Conservation (phyloP, 805 yeast genomes). For the Wickerhamomyces rabaulensis region DNA sequence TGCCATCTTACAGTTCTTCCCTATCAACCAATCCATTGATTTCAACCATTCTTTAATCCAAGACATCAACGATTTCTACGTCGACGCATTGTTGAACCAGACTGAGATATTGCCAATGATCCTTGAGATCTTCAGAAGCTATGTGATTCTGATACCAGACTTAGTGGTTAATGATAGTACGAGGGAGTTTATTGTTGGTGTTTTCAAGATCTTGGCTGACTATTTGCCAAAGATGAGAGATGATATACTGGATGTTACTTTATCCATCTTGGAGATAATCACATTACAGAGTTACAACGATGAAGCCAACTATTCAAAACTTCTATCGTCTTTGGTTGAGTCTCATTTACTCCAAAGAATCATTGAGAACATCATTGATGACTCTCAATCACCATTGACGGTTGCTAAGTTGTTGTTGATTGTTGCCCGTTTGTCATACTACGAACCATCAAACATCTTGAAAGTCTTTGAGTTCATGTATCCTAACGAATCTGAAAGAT, state of each 20-base stretch:
- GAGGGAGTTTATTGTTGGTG: conserved; percentile 29
- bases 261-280: conserved; percentile 49
- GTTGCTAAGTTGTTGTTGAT: conserved; percentile 30
- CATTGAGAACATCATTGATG: conserved; percentile 24
- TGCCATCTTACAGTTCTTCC: conserved; percentile 58
- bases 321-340: conserved; percentile 20
- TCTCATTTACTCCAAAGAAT: conserved; percentile 24
- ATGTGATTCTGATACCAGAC: conserved; percentile 44
- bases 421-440: conserved; percentile 31
- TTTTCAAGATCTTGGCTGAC: conserved; percentile 45
- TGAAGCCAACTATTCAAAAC: conserved; percentile 14
- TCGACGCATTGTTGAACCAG: conserved; percentile 56
- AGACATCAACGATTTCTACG: conserved; percentile 30
- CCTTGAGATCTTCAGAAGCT: conserved; percentile 57
- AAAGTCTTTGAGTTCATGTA: conserved; percentile 25
- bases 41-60: conserved; percentile 14
- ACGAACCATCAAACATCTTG: conserved; percentile 25
- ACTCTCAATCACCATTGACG: conserved; percentile 27
- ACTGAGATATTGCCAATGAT: conserved; percentile 71
- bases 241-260: conserved; percentile 55
- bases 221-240: conserved; percentile 62
- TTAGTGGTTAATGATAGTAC: conserved; percentile 30
- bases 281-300: conserved; percentile 22
- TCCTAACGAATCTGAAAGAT: conserved; percentile 22
- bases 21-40: conserved; percentile 24